A percentile compares a stretch with the other conserved stretches of the same genome.
phyloP scores from a whole-genome alignment of 2,329 filamentous ascomycete genomes.

The Trichocomaceae sp. region DNA sequence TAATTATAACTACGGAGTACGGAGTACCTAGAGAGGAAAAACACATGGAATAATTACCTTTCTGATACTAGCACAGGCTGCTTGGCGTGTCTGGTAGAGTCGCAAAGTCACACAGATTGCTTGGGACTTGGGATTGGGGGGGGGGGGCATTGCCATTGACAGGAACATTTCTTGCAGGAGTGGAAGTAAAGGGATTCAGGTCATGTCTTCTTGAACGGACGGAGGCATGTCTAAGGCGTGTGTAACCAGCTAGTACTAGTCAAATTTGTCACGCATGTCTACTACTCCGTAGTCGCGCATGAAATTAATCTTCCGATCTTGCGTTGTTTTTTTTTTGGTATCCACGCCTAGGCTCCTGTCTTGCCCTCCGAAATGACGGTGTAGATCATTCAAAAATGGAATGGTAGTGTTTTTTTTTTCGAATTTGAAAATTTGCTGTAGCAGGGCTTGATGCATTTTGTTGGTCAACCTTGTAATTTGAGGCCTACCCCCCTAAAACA shows the following conservation, averaged over 20 bases:
- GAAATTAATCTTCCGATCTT: not conserved
- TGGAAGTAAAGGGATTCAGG: not conserved
- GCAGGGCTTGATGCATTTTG: not conserved
- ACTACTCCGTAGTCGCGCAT: not conserved
- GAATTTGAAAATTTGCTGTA: not conserved
- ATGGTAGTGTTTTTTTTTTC: not conserved
- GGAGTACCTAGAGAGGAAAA: not conserved
- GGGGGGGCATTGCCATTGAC: not conserved
- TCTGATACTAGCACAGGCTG: not conserved
- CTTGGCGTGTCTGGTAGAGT: not conserved
- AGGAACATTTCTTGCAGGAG: not conserved
- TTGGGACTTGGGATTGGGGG: too few relatives aligned
- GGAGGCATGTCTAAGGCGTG: not conserved
- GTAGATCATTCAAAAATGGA: not conserved
- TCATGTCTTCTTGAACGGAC: not conserved
- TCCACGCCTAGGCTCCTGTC: not conserved
- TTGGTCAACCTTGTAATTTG: too few relatives aligned
- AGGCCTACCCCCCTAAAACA: not conserved
- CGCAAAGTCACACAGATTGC: not conserved
- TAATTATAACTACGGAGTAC: not conserved
- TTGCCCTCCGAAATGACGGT: not conserved
- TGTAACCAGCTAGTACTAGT: not conserved
- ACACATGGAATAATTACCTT: not conserved
- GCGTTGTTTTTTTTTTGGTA: too few relatives aligned
- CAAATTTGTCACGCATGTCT: not conserved